These are phyloP conservation scores for Takashimella tepidaria DNA, from an alignment of 1,284 basidiomycete genomes.

Conservation along the genomic window DNA sequence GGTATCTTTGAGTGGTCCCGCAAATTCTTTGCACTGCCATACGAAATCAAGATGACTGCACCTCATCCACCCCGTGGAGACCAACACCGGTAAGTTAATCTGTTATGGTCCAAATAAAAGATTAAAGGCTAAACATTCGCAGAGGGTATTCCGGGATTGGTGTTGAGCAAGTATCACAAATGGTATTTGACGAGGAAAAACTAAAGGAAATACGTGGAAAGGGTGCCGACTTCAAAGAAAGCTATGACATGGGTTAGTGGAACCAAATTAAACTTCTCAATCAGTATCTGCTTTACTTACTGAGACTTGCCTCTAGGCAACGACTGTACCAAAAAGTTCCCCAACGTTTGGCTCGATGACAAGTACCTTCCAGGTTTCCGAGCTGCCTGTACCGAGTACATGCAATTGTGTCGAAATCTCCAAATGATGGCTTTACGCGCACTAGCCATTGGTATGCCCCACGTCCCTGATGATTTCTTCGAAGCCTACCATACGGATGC, in stretches of 20 bases:
- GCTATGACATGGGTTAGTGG: conserved; percentile 53
- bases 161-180: conserved; percentile 37
- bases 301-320: conserved; percentile 48
- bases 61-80: conserved; percentile 56
- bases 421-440: conserved; percentile 53
- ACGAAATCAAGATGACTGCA: conserved; percentile 55
- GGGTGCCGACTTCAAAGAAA: conserved; percentile 56
- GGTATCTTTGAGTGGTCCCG: conserved; percentile 55
- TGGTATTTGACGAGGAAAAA: conserved; percentile 40
- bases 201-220: conserved; percentile 45
- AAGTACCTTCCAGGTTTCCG: conserved; percentile 56
- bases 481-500: conserved; percentile 40
- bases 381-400: conserved; percentile 54
- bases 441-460: conserved; percentile 53
- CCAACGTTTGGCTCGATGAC: conserved; percentile 59
- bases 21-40: conserved; percentile 54
- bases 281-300: not conserved
- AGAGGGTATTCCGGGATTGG: conserved; percentile 50
- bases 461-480: conserved; percentile 33
- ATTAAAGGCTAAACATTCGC: conserved; percentile 44
- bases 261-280: not conserved
- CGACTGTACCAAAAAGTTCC: conserved; percentile 45
- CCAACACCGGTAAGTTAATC: conserved; percentile 22
- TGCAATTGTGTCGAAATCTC: conserved; percentile 50
- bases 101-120: not conserved